Evolutionary conservation across 345 rosid species (phyloP), one percentile per base, ranked within the genome.

Genomic region (Linum usitatissimum): DNA sequence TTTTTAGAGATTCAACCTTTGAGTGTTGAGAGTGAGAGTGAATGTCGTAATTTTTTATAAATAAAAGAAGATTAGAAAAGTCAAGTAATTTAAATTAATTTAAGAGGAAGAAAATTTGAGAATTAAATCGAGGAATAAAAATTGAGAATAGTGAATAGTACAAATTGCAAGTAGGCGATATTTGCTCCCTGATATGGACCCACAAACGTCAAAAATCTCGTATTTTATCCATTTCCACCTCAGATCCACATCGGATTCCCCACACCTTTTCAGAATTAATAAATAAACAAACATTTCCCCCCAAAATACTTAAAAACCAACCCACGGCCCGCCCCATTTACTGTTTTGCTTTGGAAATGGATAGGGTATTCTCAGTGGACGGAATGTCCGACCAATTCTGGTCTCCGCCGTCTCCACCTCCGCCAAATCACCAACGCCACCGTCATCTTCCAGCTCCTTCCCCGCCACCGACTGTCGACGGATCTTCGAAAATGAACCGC

Each of bases 221-320:
- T 23, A 31, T 40, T 31, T 60, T 72, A 72, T 72, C 69, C 76
- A 34, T 8, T 59, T 14, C 66, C 72, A 68, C 66, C 65, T 72
- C 76, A 68, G 68, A 67, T 42, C 66, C 72, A 48, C 69, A 6
- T 68, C 66, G 64, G 66, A 57, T 64, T 2, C 56, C 31, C 49
- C 63, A 63, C 3, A 49, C 56, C 38, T 34, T 34, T 34, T 31
- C n/a, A 63, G 9, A 55, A 28, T 14, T 8, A 20, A 59, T 9
- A 28, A 34, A 39, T 18, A 15, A 18, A 55, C 20, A 55, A 55
- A 18, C 57, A 55, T n/a, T 8, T n/a, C 18, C 23, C 59, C 28
- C 59, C 51, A 45, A 45, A 45, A 45, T 9, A 9, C 51, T 13
- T 6, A 10, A 45, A 0, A 45, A 10, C 59, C 57, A 9, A 18